Percentiles rank a stretch among this genome's conserved stretches.
phyloP scores from a whole-genome alignment of 2,329 filamentous ascomycete species.

The Lasiodiplodia gonubiensis region DNA sequence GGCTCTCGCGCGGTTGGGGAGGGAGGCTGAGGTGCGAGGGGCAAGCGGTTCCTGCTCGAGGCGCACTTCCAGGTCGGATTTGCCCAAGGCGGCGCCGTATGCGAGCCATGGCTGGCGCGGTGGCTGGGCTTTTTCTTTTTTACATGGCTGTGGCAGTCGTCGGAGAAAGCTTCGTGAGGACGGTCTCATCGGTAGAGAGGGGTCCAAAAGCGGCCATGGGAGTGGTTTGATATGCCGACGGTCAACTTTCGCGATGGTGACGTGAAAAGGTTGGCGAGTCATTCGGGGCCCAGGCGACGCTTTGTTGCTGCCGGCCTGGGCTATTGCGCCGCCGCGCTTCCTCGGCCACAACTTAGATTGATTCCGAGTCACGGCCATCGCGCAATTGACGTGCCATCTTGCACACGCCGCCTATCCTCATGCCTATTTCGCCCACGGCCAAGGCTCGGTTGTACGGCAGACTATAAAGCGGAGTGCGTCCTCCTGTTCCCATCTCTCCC shows the following conservation, averaged over 20 bases:
- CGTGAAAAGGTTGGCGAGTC: constrained; percentile 2
- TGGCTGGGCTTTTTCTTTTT: neutral
- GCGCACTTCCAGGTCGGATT: neutral
- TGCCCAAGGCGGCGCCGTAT: neutral
- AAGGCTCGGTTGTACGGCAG: constrained; percentile 1
- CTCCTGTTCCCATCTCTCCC: neutral
- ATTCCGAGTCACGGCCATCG: neutral
- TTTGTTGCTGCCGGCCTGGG: neutral
- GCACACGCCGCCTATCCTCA: constrained; percentile 15
- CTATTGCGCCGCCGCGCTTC: no score
- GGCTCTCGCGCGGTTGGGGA: neutral
- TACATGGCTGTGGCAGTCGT: neutral
- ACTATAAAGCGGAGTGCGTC: constrained; percentile 1
- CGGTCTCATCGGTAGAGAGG: constrained; percentile 9
- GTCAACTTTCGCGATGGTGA: neutral
- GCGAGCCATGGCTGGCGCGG: neutral
- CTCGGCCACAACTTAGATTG: neutral
- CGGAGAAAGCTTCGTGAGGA: constrained; percentile 1
- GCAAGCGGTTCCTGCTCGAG: neutral
- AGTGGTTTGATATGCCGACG: neutral
- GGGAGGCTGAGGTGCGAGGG: neutral
- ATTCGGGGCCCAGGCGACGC: neutral
- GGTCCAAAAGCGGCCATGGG: neutral
- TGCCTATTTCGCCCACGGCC: constrained; percentile 3
- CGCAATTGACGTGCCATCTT: neutral